Conservation (phyloP, 108 stramenopile genomes). For the Cyclostephanos invisitatus region DNA sequence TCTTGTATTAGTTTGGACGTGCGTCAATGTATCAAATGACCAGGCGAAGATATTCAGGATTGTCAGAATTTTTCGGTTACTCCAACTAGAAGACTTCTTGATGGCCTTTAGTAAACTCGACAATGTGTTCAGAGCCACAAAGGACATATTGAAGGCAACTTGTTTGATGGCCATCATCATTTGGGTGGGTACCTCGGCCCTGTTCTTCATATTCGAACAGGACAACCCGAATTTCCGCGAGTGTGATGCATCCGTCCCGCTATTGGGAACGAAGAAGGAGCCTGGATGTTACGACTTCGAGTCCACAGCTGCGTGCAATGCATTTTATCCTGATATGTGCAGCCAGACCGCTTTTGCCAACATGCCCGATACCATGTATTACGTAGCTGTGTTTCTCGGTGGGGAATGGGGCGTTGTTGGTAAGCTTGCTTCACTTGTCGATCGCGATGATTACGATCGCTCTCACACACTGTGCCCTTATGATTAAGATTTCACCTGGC, state of each 20-base stretch:
- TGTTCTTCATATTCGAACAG: constrained; percentile 89
- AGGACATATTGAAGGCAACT: constrained; percentile 87
- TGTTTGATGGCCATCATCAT: constrained; percentile 88
- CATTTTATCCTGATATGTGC: constrained; percentile 74
- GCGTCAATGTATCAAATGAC: constrained; percentile 53
- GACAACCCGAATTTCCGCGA: constrained; percentile 80
- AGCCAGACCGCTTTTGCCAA: constrained; percentile 77
- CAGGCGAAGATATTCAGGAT: constrained; percentile 81
- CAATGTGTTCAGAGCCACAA: constrained; percentile 87
- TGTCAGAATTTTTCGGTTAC: constrained; percentile 85
- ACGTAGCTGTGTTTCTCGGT: constrained; percentile 87
- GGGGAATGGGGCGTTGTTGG: constrained; percentile 92
- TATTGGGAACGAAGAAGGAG: constrained; percentile 22
- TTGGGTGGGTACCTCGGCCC: constrained; percentile 87
- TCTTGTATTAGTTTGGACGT: constrained; percentile 49
- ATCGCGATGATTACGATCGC: not conserved
- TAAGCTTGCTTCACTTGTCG: constrained; percentile 7
- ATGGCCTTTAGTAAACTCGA: constrained; percentile 90
- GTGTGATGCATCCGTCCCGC: constrained; percentile 72
- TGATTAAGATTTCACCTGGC: constrained; percentile 82
- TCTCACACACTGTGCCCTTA: not conserved
- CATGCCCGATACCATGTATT: constrained; percentile 87
- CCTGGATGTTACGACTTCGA: constrained; percentile 78
- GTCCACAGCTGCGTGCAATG: constrained; percentile 69
- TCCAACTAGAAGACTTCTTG: constrained; percentile 90